phyloP scores from a whole-genome alignment of 1,284 basidiomycete genomes.

The Marasmius sp. region DNA sequence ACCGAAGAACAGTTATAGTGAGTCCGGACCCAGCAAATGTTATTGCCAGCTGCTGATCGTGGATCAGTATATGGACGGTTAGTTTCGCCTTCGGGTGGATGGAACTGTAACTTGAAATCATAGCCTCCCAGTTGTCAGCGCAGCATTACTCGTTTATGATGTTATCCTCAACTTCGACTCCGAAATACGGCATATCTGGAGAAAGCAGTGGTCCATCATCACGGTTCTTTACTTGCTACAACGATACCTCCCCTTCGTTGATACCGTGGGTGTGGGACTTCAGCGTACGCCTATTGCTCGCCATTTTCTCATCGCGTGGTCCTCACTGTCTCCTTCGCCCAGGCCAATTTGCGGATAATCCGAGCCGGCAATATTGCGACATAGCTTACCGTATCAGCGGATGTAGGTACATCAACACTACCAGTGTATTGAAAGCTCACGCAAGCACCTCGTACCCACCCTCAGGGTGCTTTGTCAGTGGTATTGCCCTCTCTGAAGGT shows the following conservation, averaged over 20 bases:
- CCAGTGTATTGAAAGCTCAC: neutral
- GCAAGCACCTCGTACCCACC: neutral
- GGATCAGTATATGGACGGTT: neutral
- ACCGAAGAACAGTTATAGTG: too few species aligned
- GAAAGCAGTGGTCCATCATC: neutral
- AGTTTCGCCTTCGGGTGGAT: neutral
- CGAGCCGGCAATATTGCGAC: neutral
- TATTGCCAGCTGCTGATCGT: too few species aligned
- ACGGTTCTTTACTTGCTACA: neutral
- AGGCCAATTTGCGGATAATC: neutral
- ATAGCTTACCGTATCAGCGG: neutral
- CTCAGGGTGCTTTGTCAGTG: neutral
- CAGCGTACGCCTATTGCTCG: neutral
- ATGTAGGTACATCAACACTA: neutral
- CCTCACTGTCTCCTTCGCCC: neutral
- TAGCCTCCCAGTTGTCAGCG: neutral
- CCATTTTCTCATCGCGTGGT: neutral
- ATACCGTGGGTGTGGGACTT: neutral
- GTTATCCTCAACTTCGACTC: neutral
- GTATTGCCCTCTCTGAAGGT: neutral
- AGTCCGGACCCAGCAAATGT: too few species aligned
- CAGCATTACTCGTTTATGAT: neutral
- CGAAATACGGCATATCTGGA: neutral
- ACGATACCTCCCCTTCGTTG: slow-evolving; percentile 1
- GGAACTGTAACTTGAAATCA: neutral